Evolutionary conservation across 768 basidiomycete species (phyloP), one percentile per base, ranked within the genome.

Genomic region (Phanerochaete carnosa): DNA sequence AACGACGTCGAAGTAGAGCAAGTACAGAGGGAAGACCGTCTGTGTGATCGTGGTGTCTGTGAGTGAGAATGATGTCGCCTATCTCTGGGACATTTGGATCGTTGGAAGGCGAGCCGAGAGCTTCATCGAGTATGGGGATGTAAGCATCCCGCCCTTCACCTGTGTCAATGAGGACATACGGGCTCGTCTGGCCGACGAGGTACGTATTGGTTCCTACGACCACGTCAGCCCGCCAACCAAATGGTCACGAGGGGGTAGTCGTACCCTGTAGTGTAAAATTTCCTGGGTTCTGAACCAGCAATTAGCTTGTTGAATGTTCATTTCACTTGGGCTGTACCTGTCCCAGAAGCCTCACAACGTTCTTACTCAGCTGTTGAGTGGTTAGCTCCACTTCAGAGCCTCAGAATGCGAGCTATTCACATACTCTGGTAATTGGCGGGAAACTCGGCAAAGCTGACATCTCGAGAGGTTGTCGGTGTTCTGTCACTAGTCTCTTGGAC

Each of bases 11-110:
- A 1, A 97, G 80, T 45, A 93, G 83, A 5, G 68, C 63, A 0
- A 98, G 80, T 0, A 97, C 88, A 29, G 81, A 74, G 0, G 83
- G 82, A 1, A 97, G 76, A 4, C 95, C 96, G 7, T 83, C 83
- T 63, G 88, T 79, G 65, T 98, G 96, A 74, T 98, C 96, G 30
- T 77, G 76, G 70, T 98, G 96, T 81, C 88, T 88, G 72, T 98
- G 96, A 0, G 94, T 93, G 58, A 98, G 78, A 67, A 98, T 78
- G 73, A 98, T 92, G 69, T 98, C 94, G 12, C 92, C 92, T 52
- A 98, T 74, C 52, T 87, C 81, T 8, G 85, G 84, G 6, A 76
- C 69, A 55, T 82, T 72, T 39, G 68, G 61, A 11, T 75, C 67
- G 57, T 66, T 66, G 28, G 73, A 67, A 26, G 69, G 68, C 5